A percentile compares a stretch with the other conserved stretches of the same genome.
These are phyloP conservation scores for Colletotrichum magnum DNA, from an alignment of 2,329 filamentous ascomycete genomes.

Conservation along the genomic window DNA sequence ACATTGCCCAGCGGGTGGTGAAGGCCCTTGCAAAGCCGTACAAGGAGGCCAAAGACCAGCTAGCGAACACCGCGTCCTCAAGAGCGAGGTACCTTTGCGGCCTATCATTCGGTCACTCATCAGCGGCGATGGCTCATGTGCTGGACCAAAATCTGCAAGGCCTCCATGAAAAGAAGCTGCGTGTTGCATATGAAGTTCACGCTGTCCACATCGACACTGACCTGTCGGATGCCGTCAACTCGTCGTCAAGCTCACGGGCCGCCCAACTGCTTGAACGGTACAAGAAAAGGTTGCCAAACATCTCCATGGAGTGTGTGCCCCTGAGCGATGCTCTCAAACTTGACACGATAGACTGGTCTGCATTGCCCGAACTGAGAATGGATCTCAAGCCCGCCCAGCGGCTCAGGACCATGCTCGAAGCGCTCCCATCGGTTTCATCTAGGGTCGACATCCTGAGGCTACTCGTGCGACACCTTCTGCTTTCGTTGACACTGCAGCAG, in stretches of 20 bases:
- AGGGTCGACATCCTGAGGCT: conserved; percentile 80
- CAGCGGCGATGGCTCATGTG: conserved; percentile 81
- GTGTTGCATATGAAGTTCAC: conserved; percentile 77
- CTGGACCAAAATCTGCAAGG: conserved; percentile 78
- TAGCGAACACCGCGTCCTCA: conserved; percentile 39
- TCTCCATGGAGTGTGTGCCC: conserved; percentile 73
- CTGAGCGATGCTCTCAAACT: conserved; percentile 74
- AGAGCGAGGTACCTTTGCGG: conserved; percentile 77
- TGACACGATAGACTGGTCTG: conserved; percentile 67
- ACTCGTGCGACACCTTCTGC: conserved; percentile 79
- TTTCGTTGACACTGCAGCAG: conserved; percentile 72
- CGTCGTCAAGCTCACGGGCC: conserved; percentile 48
- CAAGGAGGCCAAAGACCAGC: conserved; percentile 56
- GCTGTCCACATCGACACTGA: conserved; percentile 69
- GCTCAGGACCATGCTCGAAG: conserved; percentile 69
- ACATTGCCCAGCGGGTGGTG: conserved; percentile 82
- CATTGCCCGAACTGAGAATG: conserved; percentile 52
- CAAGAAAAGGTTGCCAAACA: conserved; percentile 73
- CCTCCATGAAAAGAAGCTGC: conserved; percentile 75
- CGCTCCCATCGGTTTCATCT: conserved; percentile 81
- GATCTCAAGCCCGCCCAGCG: conserved; percentile 52
- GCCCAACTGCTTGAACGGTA: conserved; percentile 66
- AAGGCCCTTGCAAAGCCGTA: conserved; percentile 75
- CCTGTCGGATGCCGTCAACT: conserved; percentile 43
- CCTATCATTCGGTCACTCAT: conserved; percentile 87